Base-by-base conservation (phyloP, 1,139 yeast genomes). In the Yarrowia galli region DNA sequence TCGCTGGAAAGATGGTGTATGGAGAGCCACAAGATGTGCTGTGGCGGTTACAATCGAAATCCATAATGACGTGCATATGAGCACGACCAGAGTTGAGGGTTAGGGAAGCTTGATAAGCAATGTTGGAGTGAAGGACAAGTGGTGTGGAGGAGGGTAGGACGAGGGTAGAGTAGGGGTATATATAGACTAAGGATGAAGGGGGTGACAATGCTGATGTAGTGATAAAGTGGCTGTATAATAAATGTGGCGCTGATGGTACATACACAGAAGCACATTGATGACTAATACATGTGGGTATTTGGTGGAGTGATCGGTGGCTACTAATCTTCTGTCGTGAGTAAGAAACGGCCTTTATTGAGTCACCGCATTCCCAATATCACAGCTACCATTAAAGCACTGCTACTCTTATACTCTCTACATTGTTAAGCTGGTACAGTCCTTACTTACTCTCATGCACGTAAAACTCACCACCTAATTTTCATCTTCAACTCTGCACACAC, bases 21-120 rank as follows among this genome's bases (percentile, higher is more conserved):
- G 20, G 43, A 6, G 51, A 46, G 20, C 35, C 51, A 25, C 53
- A n/a, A n/a, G 20, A 9, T 23, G 42, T 53, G 45, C 23, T 54
- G 61, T 54, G 61, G 61, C 61, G 61, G 61, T 54, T 54, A 40
- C 40, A n/a, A n/a, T 18, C 56, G 12, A 48, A 32, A 18, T n/a
- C 25, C 58, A 8, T 16, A 15, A 53, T 46, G 28, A n/a, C 40
- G 40, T 38, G 45, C 45, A 38, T 32, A 51, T 35, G 56, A 12
- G 51, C 51, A 23, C 22, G 40, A 36, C 56, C 56, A 51, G 15
- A 20, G 56, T 36, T 53, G 43, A 23, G 38, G 60, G 60, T 20
- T 53, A 32, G 38, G 60, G 60, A 20, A 18, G 38, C 8, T 42
- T 53, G 43, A 53, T 36, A 53, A 38, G 43, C 42, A 45, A 25